phyloP scores from a whole-genome alignment of 2,329 filamentous ascomycete genomes.

The Saccharata proteae region DNA sequence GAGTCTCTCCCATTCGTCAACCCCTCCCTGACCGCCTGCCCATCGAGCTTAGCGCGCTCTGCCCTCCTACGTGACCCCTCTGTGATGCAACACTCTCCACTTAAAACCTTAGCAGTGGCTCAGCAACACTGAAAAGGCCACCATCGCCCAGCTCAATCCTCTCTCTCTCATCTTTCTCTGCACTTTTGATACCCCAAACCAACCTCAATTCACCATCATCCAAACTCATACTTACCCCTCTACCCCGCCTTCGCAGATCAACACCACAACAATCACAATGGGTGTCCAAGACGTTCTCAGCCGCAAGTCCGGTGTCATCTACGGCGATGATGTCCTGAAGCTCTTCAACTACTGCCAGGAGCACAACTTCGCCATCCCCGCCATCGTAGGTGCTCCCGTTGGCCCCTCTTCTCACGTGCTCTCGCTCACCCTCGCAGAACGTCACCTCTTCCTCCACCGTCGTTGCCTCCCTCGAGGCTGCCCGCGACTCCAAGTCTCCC shows the following conservation, averaged over 20 bases:
- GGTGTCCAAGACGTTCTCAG: conserved; percentile 42
- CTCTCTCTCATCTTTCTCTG: conserved; percentile 6
- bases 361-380: conserved; percentile 79
- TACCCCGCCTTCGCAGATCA: neutral
- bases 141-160: conserved; percentile 10
- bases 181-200: conserved; percentile 4
- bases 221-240: conserved; percentile 4
- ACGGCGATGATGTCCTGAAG: conserved; percentile 50
- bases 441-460: conserved; percentile 85
- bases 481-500: conserved; percentile 79
- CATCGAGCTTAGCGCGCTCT: conserved; percentile 2
- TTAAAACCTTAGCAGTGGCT: too few species aligned
- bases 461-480: conserved; percentile 84
- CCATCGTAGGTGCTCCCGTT: conserved; percentile 36
- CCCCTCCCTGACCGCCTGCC: neutral
- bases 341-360: conserved; percentile 87
- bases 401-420: conserved; percentile 8
- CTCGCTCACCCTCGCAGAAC: conserved; percentile 38
- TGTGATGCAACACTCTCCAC: too few species aligned
- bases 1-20: conserved; percentile 4
- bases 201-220: conserved; percentile 1
- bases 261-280: conserved; percentile 21
- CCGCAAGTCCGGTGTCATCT: conserved; percentile 52
- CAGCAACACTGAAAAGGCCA: conserved; percentile 1
- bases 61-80: conserved; percentile 1